Percentiles rank a stretch among this genome's conserved stretches.
phyloP scores from a whole-genome alignment of 208 protist species.

The Blastocrithidia nonstop region DNA sequence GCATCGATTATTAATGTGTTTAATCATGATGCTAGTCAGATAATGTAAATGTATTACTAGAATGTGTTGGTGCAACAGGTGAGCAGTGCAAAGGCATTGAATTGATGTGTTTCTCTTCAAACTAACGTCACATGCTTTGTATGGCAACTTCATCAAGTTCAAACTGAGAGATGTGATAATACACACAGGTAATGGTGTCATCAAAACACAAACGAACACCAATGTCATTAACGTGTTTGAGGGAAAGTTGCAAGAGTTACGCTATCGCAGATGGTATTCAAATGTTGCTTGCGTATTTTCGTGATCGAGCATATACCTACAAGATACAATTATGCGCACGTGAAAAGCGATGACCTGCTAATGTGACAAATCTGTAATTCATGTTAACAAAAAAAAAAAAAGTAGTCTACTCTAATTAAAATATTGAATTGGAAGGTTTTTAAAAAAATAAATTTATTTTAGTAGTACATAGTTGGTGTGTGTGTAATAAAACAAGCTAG shows the following conservation, averaged over 20 bases:
- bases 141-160: constrained; percentile 6
- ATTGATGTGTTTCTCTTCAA: neutral
- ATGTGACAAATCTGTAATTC: too few species aligned
- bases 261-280: constrained; percentile 30
- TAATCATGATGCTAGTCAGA: too few species aligned
- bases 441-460: too few species aligned
- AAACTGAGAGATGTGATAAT: constrained; percentile 45
- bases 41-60: too few species aligned
- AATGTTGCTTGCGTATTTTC: constrained; percentile 9
- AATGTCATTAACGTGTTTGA: neutral
- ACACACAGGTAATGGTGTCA: constrained; percentile 8
- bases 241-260: constrained; percentile 9
- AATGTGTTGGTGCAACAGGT: too few species aligned
- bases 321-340: constrained; percentile 14
- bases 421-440: too few species aligned
- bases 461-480: too few species aligned
- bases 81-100: too few species aligned
- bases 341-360: constrained; percentile 23
- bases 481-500: too few species aligned
- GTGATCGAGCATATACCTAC: constrained; percentile 10
- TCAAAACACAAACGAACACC: constrained; percentile 11
- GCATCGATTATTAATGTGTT: too few species aligned
- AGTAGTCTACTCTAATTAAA: too few species aligned
- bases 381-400: too few species aligned
- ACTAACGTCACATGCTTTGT: constrained; percentile 6